phyloP scores from a whole-genome alignment of 1,139 yeast genomes.

The Saccharomyces hybrid region DNA sequence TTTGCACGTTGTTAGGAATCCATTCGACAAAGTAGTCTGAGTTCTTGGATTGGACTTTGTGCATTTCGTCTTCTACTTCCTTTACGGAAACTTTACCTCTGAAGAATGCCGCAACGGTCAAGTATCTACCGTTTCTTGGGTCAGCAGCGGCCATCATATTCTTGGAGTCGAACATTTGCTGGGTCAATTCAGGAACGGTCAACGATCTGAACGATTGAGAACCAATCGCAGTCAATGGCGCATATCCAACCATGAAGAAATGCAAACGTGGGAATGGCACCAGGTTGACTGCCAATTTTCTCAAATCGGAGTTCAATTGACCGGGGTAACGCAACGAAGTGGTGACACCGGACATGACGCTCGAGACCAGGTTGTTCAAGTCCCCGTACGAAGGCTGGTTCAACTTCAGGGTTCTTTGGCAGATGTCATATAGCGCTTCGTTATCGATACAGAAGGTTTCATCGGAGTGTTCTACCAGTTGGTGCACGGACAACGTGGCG shows the following conservation, averaged over 20 bases:
- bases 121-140: conserved; percentile 82
- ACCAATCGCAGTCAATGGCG: conserved; percentile 76
- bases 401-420: conserved; percentile 75
- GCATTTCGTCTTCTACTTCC: conserved; percentile 92
- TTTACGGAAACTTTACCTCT: conserved; percentile 87
- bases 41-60: conserved; percentile 73
- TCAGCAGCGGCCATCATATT: conserved; percentile 95
- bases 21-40: conserved; percentile 83
- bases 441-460: conserved; percentile 93
- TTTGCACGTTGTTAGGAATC: conserved; percentile 95
- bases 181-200: conserved; percentile 85
- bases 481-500: conserved; percentile 87
- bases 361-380: conserved; percentile 71
- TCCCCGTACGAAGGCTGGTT: conserved; percentile 72
- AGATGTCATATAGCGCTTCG: conserved; percentile 84
- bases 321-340: conserved; percentile 89
- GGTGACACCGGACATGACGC: conserved; percentile 88
- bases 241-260: conserved; percentile 91
- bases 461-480: conserved; percentile 80
- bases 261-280: conserved; percentile 94
- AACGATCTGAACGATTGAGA: conserved; percentile 76
- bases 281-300: conserved; percentile 85
- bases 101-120: conserved; percentile 91
- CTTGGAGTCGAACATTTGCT: conserved; percentile 84
- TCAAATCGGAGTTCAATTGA: conserved; percentile 82